Conservation (phyloP, 495 filamentous ascomycete genomes). For the Sordaria brevicollis region DNA sequence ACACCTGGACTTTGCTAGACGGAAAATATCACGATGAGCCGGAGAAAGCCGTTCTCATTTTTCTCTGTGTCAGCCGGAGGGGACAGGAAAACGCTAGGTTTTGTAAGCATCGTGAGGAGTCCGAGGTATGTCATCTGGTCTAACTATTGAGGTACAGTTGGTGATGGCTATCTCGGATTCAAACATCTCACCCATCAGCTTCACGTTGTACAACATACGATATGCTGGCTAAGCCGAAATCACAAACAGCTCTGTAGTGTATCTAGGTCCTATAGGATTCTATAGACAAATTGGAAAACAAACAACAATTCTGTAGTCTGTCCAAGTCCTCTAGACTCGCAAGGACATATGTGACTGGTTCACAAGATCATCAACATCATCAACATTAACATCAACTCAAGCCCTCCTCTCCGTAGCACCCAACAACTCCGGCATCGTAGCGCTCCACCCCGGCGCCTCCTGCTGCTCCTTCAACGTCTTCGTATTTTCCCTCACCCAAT, state of each 20-base stretch:
- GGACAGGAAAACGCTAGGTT: not conserved
- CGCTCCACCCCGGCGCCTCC: conserved; percentile 11
- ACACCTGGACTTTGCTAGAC: not conserved
- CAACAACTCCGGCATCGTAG: conserved; percentile 3
- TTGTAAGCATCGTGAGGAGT: not conserved
- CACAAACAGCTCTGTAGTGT: not conserved
- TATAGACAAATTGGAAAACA: too few relatives aligned
- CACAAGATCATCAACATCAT: not conserved
- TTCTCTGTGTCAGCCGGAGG: not conserved
- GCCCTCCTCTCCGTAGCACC: not conserved
- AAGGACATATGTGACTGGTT: not conserved
- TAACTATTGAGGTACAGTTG: not conserved
- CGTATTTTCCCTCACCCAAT: conserved; percentile 6
- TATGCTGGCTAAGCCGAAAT: not conserved
- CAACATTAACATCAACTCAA: too few relatives aligned
- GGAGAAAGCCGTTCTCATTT: not conserved
- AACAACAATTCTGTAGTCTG: too few relatives aligned
- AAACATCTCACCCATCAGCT: not conserved
- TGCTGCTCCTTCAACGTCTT: conserved; percentile 1
- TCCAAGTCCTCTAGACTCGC: too few relatives aligned
- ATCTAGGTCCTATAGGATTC: not conserved
- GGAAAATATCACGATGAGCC: not conserved
- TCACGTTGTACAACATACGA: not conserved
- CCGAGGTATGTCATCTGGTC: not conserved
- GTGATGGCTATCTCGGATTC: not conserved